Evolutionary conservation across 495 filamentous ascomycete species (phyloP), one percentile per base, ranked within the genome.

Genomic region (Penicillium lividum): DNA sequence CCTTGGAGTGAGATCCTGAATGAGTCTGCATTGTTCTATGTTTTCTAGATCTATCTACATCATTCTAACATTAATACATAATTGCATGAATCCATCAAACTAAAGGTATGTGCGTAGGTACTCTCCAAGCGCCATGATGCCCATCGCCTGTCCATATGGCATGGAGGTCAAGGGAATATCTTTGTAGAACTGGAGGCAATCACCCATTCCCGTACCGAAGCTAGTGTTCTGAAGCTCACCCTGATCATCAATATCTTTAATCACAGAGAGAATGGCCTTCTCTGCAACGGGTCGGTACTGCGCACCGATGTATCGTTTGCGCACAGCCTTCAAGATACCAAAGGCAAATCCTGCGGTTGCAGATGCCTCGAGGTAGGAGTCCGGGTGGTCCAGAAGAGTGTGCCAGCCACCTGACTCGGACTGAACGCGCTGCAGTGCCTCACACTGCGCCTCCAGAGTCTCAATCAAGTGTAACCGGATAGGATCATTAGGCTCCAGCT

Each of bases 101-200:
- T 80, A 74, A 28, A 69, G 40, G 44, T 78, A 86, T 25, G 79
- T 79, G 51, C 86, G 73, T 58, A 87, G 62, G 56, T 86, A 85
- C 68, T 91, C 88, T 9, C 81, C 86, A 54, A 90, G 64, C 0
- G 84, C 84, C 81, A 89, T 87, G 31, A 89, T 87, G 2, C 86
- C 87, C 88, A 91, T 90, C 0, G 87, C 86, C 66, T 90, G 88
- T 1, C 88, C 88, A 64, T 90, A 90, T 27, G 87, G 88, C 88
- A 91, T 91, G 45, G 83, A 82, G 0, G 89, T 92, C 5, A 82
- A 61, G 1, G 81, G 80, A 60, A 92, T 90, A 45, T 83, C 74
- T 68, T 84, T 84, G 60, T 92, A 92, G 64, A 88, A 86, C 56
- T 90, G 79, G 54, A 89, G 69, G 11, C 69, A 79, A 55, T 80